Evolutionary conservation across 192 early-diverging fungal species (phyloP).

Genomic region (Oehlia diaphana): DNA sequence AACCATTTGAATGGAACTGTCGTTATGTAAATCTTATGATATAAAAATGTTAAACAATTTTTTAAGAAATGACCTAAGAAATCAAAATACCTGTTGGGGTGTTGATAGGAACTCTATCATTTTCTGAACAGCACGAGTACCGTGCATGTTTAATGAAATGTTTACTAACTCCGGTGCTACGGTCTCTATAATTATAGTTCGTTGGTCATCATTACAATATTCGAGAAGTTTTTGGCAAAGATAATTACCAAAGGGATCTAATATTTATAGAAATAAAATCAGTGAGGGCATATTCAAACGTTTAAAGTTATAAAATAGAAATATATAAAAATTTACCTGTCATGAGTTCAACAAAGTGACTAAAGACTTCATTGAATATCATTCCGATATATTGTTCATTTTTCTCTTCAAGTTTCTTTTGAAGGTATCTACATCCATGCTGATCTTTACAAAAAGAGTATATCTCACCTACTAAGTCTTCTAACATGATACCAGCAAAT

Average conservation of each 20-base stretch:
- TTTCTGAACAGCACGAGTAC: conserved; percentile 90
- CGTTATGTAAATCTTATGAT: conserved; percentile 18
- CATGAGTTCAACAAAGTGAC: conserved; percentile 79
- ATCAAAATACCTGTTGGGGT: conserved; percentile 50
- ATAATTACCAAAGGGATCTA: conserved; percentile 91
- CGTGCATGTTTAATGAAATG: conserved; percentile 90
- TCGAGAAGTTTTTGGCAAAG: conserved; percentile 90
- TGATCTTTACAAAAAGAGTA: conserved; percentile 86
- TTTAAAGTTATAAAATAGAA: not conserved
- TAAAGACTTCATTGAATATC: conserved; percentile 77
- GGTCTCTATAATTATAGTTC: conserved; percentile 68
- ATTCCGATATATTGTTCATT: conserved; percentile 59
- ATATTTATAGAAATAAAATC: not conserved
- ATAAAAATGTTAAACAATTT: not conserved
- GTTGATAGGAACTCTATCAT: conserved; percentile 79
- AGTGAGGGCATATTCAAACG: not conserved
- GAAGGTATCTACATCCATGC: conserved; percentile 84
- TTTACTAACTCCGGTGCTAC: conserved; percentile 74
- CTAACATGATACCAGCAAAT: conserved; percentile 64
- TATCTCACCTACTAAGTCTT: conserved; percentile 72
- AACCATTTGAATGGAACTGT: not conserved
- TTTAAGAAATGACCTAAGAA: not conserved
- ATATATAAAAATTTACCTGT: conserved; percentile 53
- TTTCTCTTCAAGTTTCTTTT: conserved; percentile 82
- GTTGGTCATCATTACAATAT: conserved; percentile 73